Conservation (phyloP, 2,329 filamentous ascomycete species). For the Fusarium sp. region DNA sequence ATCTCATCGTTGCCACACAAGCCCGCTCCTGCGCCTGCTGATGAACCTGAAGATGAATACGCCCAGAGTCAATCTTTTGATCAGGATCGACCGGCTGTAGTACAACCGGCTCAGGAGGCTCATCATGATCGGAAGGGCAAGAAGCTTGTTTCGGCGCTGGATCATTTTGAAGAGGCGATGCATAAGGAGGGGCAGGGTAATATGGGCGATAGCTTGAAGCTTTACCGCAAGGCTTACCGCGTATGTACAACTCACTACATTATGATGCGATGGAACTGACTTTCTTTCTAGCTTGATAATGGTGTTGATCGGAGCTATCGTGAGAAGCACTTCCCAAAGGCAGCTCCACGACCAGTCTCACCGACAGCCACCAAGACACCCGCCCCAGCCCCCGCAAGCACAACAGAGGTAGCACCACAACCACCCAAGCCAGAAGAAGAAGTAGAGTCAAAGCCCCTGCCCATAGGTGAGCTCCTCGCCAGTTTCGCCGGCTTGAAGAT, state of each 20-base stretch:
- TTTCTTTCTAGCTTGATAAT: slow-evolving; percentile 74
- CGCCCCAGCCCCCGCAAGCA: background rate
- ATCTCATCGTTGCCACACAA: slow-evolving; percentile 37
- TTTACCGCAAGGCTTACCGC: slow-evolving; percentile 91
- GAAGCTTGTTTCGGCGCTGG: slow-evolving; percentile 80
- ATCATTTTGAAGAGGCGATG: slow-evolving; percentile 92
- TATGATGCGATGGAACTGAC: slow-evolving; percentile 21
- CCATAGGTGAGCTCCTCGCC: slow-evolving; percentile 76
- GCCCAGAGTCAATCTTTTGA: slow-evolving; percentile 52
- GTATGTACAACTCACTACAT: slow-evolving; percentile 56
- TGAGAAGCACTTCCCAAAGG: slow-evolving; percentile 84
- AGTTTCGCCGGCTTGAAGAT: slow-evolving; percentile 80
- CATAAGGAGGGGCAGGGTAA: slow-evolving; percentile 87
- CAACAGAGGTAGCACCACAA: slow-evolving; percentile 1
- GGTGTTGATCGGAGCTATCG: slow-evolving; percentile 87
- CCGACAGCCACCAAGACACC: slow-evolving; percentile 34
- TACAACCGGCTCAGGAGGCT: slow-evolving; percentile 5
- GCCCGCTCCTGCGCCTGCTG: slow-evolving; percentile 13
- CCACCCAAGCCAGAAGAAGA: slow-evolving; percentile 56
- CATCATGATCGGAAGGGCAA: slow-evolving; percentile 33
- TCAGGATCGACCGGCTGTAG: slow-evolving; percentile 18
- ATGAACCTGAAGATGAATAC: slow-evolving; percentile 54
- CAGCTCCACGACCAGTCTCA: slow-evolving; percentile 29
- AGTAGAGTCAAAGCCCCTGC: slow-evolving; percentile 60
- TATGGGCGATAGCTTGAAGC: slow-evolving; percentile 85